Evolutionary conservation across 2,329 filamentous ascomycete species (phyloP), one percentile per base, ranked within the genome.

Genomic region (Colletotrichum eleusines): DNA sequence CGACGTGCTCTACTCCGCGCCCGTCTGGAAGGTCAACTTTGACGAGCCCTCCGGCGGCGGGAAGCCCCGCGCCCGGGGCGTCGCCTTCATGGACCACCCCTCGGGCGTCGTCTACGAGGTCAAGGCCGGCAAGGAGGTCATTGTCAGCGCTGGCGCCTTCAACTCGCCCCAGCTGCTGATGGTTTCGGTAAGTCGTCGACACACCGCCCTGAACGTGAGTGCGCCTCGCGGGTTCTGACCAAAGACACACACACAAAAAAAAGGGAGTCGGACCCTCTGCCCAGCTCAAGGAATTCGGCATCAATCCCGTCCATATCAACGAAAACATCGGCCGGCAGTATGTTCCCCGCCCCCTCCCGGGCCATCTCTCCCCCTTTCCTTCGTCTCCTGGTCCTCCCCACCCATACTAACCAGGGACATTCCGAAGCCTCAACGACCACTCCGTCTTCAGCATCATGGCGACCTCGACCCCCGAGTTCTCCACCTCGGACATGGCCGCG

Each of bases 381-480:
- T 20, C 16, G 1, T 44, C 7, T 11, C 42, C 8, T 9, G 42
- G n/a, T n/a, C n/a, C n/a, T 6, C 7, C 18, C 6, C 31, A 7
- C 40, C 18, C 42, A 9, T 50, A 31, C 66, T 69, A 20, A 69
- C n/a, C 33, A 18, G 1, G 7, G 2, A 31, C 42, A 44, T 8
- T 9, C 16, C 31, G 6, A 54, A 54, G 75, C 40, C 72, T 77
- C 16, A 76, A 75, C 59, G 76, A 77, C 40, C 76, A 77, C 71
- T 76, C 73, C 40, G 74, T 77, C 28, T 77, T 76, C 69, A 76
- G 74, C 70, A 77, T 77, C 50, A 76, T 76, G 73, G 76, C 75
- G 0, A 73, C 58, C 11, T 75, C 74, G 18, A 69, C 73, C 16
- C 72, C 73, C 5, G 74, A 77, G 42, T 75, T 73, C 60, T 76